Base-by-base conservation (phyloP, 2,329 filamentous ascomycete genomes). In the Aureobasidium sp. region DNA sequence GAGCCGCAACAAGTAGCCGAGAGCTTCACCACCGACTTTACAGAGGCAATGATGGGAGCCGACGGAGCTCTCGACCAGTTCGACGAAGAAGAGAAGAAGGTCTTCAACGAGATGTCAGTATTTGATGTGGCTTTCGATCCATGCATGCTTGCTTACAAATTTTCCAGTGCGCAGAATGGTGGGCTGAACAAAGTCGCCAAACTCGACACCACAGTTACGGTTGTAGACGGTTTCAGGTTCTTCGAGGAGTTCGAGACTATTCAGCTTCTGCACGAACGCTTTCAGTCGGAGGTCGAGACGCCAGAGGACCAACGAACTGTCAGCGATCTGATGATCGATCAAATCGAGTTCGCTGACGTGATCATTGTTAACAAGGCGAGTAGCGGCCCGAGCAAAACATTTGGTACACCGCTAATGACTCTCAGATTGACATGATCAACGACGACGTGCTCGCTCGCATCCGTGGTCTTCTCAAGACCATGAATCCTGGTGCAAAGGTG, bases 261-360 rank as follows among this genome's bases (percentile, higher is more conserved):
- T 1, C 86, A 90, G 62, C 80, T 90, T 15, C 74, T 90, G 0
- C 86, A 85, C 0, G 81, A 84, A 25, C 80, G 87, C 1, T 84
- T 82, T 61, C 78, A 79, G 1, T 72, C 78, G 14, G 79, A 86
- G 5, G 84, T 87, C 31, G 83, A 87, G 77, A 82, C 5, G 71
- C 83, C 68, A 0, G 87, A 90, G 66, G 88, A 91, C 64, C 87
- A 91, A 66, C 77, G 87, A 0, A 90, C 86, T 0, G 87, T 91
- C 2, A 89, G 87, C 0, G 87, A 90, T 66, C 78, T 91, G 0
- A 88, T 90, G 80, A 86, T 89, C 0, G 87, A 90, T 67, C 87
- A 90, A 68, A 88, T 90, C 63, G 88, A 91, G 72, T 91, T 91
- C 67, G 87, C 87, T 0, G 87, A 90, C 66, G 86, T 90, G 7